A percentile compares a stretch with the other conserved stretches of the same genome.
Conservation (phyloP, 2,329 filamentous ascomycete species). For the Hymenoscyphus fructigenus region DNA sequence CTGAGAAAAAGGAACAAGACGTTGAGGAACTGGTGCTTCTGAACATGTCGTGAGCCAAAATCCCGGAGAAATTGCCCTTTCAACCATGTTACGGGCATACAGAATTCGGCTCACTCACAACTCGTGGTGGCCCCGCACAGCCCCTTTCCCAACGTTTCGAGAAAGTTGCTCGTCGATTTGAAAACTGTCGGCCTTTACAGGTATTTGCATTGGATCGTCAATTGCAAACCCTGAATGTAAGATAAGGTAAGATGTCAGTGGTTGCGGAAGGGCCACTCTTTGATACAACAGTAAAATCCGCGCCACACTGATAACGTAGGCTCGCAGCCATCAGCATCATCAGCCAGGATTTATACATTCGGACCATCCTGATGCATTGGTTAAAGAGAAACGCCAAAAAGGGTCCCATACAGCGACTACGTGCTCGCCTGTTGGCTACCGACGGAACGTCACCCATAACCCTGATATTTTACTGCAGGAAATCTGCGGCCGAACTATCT, state of each 20-base stretch:
- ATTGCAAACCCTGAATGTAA: neutral
- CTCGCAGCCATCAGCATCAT: no score
- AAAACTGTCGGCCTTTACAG: neutral
- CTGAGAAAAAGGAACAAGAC: neutral
- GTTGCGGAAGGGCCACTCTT: no score
- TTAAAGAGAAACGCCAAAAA: no score
- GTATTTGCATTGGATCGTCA: neutral
- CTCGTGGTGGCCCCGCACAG: neutral
- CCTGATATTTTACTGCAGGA: no score
- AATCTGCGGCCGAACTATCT: no score
- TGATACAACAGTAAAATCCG: no score
- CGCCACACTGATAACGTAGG: no score
- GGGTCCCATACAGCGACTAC: no score
- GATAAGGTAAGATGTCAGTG: neutral
- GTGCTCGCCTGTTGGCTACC: no score
- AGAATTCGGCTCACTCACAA: neutral
- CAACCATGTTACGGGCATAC: neutral
- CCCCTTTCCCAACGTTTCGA: neutral
- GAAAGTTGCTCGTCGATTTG: conserved; percentile 1
- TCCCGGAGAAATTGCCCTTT: conserved; percentile 3
- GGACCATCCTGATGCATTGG: no score
- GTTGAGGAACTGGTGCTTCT: neutral
- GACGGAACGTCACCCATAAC: no score
- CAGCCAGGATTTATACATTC: no score
- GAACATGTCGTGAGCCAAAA: neutral